Percentiles rank a stretch among this genome's conserved stretches.
Evolutionary conservation across 2,329 filamentous ascomycete species (phyloP).

Genomic region (Hypoxylon sp.): DNA sequence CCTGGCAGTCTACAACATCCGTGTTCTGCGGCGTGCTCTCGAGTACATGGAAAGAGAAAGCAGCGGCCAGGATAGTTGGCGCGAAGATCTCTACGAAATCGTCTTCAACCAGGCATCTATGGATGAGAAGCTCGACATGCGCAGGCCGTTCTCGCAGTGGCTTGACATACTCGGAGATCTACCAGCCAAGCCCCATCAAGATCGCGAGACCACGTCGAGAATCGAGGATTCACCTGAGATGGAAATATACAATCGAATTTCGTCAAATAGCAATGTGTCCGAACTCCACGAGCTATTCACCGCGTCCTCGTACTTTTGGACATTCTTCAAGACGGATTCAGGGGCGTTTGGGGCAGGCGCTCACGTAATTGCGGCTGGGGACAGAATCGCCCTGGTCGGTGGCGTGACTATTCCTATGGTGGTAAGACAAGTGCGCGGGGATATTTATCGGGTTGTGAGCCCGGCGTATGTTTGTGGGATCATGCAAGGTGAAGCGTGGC

Average conservation of each 20-base stretch:
- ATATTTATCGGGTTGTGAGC: constrained; percentile 11
- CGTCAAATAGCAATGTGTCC: constrained; percentile 7
- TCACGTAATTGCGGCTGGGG: background rate
- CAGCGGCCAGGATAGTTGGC: constrained; percentile 1
- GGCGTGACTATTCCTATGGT: constrained; percentile 16
- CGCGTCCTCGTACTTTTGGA: constrained; percentile 13
- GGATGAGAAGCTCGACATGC: constrained; percentile 10
- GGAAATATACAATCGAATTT: constrained; percentile 8
- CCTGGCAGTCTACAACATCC: constrained; percentile 16
- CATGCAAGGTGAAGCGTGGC: constrained; percentile 13
- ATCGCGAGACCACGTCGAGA: background rate
- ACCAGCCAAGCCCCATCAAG: background rate
- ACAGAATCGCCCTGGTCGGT: constrained; percentile 6
- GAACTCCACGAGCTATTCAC: constrained; percentile 18
- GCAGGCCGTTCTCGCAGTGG: constrained; percentile 8
- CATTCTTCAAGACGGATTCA: constrained; percentile 12
- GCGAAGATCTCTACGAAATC: constrained; percentile 14
- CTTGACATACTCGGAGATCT: constrained; percentile 7
- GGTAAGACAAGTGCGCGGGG: constrained; percentile 5
- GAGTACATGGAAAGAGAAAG: constrained; percentile 10
- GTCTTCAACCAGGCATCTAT: constrained; percentile 5
- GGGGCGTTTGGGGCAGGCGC: constrained; percentile 9
- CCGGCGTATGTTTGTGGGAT: constrained; percentile 15
- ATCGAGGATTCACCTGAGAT: constrained; percentile 13
- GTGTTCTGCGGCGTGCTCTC: background rate